A percentile compares a stretch with the other conserved stretches of the same genome.
These are phyloP conservation scores for Annona cherimola DNA, from an alignment of 164 flowering plant genomes.

Conservation along the genomic window DNA sequence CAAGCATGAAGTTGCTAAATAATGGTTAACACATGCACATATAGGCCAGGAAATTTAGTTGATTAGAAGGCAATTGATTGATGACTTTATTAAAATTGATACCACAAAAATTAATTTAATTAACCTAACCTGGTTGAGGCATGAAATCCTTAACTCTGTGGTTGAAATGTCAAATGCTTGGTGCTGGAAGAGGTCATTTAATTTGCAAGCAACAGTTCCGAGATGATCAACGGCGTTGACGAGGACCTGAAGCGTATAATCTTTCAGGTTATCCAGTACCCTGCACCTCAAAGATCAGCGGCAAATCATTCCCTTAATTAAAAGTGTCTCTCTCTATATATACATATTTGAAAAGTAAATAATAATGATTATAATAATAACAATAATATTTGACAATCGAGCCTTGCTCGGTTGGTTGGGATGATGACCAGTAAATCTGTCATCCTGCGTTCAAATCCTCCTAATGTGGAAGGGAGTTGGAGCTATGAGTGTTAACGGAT, in stretches of 20 bases:
- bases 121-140: constrained; percentile 69
- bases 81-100: neutral
- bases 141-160: constrained; percentile 57
- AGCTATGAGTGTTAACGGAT: too few species aligned
- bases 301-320: neutral
- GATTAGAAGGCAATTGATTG: neutral
- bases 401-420: too few species aligned
- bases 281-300: too few species aligned
- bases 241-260: constrained; percentile 86
- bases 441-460: too few species aligned
- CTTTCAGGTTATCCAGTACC: constrained; percentile 93
- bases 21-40: too few species aligned
- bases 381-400: too few species aligned
- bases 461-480: too few species aligned
- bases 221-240: constrained; percentile 99
- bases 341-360: too few species aligned
- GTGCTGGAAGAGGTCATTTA: constrained; percentile 86
- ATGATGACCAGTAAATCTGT: too few species aligned
- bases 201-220: constrained; percentile 95
- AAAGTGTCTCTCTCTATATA: too few species aligned
- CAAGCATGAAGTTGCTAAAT: constrained; percentile 79
- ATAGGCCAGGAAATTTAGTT: constrained; percentile 16
- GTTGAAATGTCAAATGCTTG: constrained; percentile 64
- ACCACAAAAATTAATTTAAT: constrained; percentile 1
- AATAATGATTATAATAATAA: too few species aligned